phyloP scores from a whole-genome alignment of 2,329 filamentous ascomycete species.

The Aureobasidium melanogenum region DNA sequence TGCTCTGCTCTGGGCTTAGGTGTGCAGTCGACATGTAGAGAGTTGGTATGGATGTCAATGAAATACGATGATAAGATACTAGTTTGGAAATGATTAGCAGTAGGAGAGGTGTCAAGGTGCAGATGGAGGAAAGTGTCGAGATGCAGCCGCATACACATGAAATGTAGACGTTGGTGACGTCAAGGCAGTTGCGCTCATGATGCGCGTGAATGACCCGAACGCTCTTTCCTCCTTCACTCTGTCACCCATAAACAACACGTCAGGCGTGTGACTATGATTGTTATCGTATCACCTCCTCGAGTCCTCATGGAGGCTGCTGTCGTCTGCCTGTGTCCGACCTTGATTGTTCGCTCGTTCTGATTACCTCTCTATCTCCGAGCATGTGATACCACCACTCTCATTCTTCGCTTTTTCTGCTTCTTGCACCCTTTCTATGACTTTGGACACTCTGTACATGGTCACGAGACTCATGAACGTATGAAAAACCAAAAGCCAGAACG shows the following conservation, averaged over 20 bases:
- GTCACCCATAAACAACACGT: not conserved
- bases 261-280: too few relatives aligned
- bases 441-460: not conserved
- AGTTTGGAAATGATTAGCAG: not conserved
- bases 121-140: not conserved
- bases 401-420: not conserved
- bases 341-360: not conserved
- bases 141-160: not conserved
- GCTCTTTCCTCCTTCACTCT: not conserved
- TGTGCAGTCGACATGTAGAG: not conserved
- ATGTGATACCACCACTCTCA: not conserved
- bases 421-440: not conserved
- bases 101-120: not conserved
- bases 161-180: not conserved
- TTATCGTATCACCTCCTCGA: not conserved
- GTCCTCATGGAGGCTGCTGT: not conserved
- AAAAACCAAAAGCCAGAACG: too few relatives aligned
- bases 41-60: not conserved
- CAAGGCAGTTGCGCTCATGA: not conserved
- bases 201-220: not conserved
- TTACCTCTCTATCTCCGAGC: not conserved
- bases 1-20: slow-evolving; percentile 31
- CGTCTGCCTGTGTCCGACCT: not conserved
- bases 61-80: not conserved
- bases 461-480: not conserved